Conservation (phyloP, 2,329 filamentous ascomycete genomes). For the Cladophialophora immunda region DNA sequence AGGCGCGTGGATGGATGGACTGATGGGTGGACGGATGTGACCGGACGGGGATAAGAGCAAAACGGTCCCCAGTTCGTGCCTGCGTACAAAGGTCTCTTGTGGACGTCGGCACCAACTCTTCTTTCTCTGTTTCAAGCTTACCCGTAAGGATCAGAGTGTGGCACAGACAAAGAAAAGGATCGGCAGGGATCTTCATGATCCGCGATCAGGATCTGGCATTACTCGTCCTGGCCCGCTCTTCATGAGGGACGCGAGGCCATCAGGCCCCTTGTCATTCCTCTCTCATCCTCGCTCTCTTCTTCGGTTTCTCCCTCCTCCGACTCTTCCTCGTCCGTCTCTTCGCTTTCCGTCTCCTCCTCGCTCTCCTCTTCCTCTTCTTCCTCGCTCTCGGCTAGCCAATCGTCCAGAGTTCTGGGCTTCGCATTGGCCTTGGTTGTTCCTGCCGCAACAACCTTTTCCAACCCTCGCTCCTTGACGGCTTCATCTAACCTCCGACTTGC, state of each 20-base stretch:
- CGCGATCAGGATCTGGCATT: not conserved
- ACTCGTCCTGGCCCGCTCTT: not conserved
- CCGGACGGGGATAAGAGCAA: too few relatives aligned
- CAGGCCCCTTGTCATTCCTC: slow-evolving; percentile 15
- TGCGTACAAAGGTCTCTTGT: not conserved
- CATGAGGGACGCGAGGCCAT: slow-evolving; percentile 5
- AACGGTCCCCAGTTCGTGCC: not conserved
- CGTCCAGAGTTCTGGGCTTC: slow-evolving; percentile 83
- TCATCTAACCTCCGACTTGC: slow-evolving; percentile 55
- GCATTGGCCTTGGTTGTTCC: slow-evolving; percentile 40
- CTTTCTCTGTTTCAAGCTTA: not conserved
- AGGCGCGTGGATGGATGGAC: too few relatives aligned
- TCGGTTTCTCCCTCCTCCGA: not conserved
- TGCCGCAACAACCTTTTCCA: slow-evolving; percentile 41
- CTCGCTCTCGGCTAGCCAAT: slow-evolving; percentile 84
- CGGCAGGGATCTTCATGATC: not conserved
- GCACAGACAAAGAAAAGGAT: not conserved
- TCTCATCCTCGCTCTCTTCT: slow-evolving; percentile 8
- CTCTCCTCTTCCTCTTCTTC: slow-evolving; percentile 43
- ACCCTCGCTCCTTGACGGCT: slow-evolving; percentile 53
- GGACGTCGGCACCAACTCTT: not conserved
- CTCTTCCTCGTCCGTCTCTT: slow-evolving; percentile 44
- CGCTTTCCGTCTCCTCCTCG: slow-evolving; percentile 24
- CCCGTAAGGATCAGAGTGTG: not conserved
- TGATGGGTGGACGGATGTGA: too few relatives aligned